phyloP scores from a whole-genome alignment of 2,329 filamentous ascomycete species.

The Colletotrichum gloeosporioides region DNA sequence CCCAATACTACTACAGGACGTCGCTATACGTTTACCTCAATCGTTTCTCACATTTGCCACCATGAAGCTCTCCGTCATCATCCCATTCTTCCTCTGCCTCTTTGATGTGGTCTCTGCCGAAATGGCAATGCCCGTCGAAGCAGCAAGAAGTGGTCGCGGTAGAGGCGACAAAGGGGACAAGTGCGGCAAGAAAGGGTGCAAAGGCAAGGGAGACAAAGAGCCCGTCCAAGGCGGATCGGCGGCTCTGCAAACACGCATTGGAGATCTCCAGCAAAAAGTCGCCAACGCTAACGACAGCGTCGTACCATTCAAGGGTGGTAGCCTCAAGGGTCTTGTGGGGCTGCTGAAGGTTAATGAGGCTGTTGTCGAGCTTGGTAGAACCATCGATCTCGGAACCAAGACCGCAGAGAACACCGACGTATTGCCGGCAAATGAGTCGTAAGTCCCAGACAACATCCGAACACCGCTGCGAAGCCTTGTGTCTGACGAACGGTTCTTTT shows the following conservation, averaged over 20 bases:
- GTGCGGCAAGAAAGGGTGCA: neutral
- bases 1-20: neutral
- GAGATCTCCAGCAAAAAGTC: neutral
- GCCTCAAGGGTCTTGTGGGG: neutral
- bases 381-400: neutral
- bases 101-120: neutral
- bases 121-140: neutral
- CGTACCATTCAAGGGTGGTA: constrained; percentile 10
- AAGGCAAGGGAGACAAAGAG: neutral
- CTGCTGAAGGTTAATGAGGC: constrained; percentile 15
- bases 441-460: neutral
- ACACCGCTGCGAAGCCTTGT: neutral
- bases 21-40: neutral
- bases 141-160: neutral
- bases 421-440: constrained; percentile 5
- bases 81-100: constrained; percentile 2
- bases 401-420: neutral
- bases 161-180: neutral
- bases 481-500: neutral
- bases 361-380: neutral
- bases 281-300: neutral
- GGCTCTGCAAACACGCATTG: neutral
- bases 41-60: neutral
- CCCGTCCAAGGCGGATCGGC: neutral
- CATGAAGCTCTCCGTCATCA: neutral